Evolutionary conservation across 148 eudicot species (phyloP).

Genomic region (Diospyros lotus): DNA sequence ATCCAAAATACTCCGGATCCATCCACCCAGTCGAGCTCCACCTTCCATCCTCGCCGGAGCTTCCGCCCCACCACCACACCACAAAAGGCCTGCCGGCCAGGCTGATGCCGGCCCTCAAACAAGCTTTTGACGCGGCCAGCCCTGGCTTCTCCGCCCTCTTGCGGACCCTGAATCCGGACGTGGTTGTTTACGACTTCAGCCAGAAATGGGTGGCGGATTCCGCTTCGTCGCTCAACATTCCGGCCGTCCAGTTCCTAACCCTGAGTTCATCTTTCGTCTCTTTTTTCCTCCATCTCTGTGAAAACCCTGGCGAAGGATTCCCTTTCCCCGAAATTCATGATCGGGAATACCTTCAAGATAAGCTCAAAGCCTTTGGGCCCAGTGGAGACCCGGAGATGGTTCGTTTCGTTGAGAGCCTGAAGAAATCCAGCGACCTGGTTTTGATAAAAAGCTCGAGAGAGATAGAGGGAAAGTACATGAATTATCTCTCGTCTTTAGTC

Average conservation of each 20-base stretch:
- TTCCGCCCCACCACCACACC: conserved; percentile 10
- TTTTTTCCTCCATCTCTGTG: background rate
- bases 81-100: conserved; percentile 10
- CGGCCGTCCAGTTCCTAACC: conserved; percentile 6
- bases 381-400: background rate
- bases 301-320: background rate
- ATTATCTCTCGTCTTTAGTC: background rate
- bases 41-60: conserved; percentile 5
- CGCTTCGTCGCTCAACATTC: conserved; percentile 6
- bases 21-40: conserved; percentile 51
- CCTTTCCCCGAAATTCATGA: background rate
- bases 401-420: background rate
- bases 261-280: background rate
- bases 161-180: conserved; percentile 5
- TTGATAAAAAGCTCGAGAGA: background rate
- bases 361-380: background rate
- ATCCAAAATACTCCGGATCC: background rate
- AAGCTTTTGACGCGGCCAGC: background rate
- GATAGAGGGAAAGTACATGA: background rate
- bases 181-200: conserved; percentile 11
- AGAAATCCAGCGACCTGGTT: background rate
- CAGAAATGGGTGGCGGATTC: background rate
- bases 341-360: background rate
- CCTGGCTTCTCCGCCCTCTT: background rate
- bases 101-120: conserved; percentile 1